Evolutionary conservation across 768 basidiomycete species (phyloP).

Genomic region (Boletus rufocinnamomeus): DNA sequence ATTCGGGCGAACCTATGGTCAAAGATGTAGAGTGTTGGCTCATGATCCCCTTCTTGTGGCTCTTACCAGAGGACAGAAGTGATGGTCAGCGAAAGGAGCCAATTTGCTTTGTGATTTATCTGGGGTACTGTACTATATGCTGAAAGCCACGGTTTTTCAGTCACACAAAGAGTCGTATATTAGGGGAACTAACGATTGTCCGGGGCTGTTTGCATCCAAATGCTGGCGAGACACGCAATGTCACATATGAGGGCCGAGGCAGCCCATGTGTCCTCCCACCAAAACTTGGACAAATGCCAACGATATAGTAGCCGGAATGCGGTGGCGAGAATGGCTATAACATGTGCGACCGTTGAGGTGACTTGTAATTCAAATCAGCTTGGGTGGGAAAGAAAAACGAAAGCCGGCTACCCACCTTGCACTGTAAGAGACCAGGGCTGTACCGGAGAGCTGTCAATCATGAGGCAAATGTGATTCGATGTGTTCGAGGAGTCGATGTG

Average conservation of each 20-base stretch:
- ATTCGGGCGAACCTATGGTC: conserved; percentile 27
- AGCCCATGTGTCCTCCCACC: conserved; percentile 35
- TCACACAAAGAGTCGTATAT: neutral
- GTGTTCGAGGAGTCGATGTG: neutral
- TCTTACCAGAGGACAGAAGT: conserved; percentile 28
- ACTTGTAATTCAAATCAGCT: conserved; percentile 8
- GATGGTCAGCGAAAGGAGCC: conserved; percentile 24
- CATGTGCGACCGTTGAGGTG: conserved; percentile 19
- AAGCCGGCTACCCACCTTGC: conserved; percentile 9
- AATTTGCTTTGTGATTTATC: conserved; percentile 1
- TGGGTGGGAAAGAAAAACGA: neutral
- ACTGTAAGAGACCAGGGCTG: conserved; percentile 14
- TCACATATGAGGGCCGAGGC: conserved; percentile 25
- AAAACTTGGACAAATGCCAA: conserved; percentile 18
- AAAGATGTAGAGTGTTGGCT: neutral
- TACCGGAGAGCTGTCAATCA: neutral
- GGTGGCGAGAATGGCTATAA: conserved; percentile 23
- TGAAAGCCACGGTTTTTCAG: neutral
- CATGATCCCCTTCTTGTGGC: too few species aligned
- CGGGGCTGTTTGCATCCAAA: conserved; percentile 19
- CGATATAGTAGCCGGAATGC: conserved; percentile 25
- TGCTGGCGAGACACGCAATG: conserved; percentile 18
- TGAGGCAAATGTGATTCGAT: neutral
- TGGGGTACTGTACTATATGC: fast-evolving
- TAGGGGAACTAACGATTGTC: conserved; percentile 10